A percentile compares a stretch with the other conserved stretches of the same genome.
These are phyloP conservation scores for Diaporthe destruens DNA, from an alignment of 2,329 filamentous ascomycete genomes.

Conservation along the genomic window DNA sequence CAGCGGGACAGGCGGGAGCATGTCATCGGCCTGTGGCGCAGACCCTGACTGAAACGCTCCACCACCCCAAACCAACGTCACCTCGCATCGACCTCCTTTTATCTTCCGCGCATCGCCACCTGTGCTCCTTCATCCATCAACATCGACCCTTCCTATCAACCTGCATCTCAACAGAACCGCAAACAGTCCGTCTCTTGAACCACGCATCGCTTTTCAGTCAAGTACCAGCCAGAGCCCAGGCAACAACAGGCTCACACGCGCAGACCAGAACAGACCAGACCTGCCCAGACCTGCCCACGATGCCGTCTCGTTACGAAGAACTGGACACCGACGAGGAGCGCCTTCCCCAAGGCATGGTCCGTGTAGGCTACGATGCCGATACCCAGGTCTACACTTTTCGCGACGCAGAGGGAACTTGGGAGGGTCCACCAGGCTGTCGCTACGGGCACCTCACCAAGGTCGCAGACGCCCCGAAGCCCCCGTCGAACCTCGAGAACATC, in stretches of 20 bases:
- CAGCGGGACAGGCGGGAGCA: neutral
- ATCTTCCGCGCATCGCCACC: neutral
- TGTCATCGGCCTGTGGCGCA: constrained; percentile 21
- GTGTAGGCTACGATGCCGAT: constrained; percentile 65
- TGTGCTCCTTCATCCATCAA: constrained; percentile 1
- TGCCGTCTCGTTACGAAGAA: constrained; percentile 42
- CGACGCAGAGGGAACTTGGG: constrained; percentile 58
- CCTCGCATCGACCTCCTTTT: constrained; percentile 17
- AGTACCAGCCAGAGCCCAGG: neutral
- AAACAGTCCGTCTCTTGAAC: neutral
- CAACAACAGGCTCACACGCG: neutral
- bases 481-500: constrained; percentile 35
- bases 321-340: constrained; percentile 56
- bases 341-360: constrained; percentile 61
- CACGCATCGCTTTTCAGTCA: neutral
- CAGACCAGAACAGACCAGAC: neutral
- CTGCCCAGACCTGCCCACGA: constrained; percentile 27
- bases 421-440: constrained; percentile 58
- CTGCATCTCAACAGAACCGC: neutral
- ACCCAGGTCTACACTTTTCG: constrained; percentile 61
- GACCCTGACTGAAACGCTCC: constrained; percentile 30
- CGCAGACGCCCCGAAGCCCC: constrained; percentile 46
- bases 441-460: constrained; percentile 60
- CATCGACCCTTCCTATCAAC: constrained; percentile 15
- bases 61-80: constrained; percentile 19